phyloP scores from a whole-genome alignment of 768 basidiomycete genomes.

The Pulveroboletus sp. region DNA sequence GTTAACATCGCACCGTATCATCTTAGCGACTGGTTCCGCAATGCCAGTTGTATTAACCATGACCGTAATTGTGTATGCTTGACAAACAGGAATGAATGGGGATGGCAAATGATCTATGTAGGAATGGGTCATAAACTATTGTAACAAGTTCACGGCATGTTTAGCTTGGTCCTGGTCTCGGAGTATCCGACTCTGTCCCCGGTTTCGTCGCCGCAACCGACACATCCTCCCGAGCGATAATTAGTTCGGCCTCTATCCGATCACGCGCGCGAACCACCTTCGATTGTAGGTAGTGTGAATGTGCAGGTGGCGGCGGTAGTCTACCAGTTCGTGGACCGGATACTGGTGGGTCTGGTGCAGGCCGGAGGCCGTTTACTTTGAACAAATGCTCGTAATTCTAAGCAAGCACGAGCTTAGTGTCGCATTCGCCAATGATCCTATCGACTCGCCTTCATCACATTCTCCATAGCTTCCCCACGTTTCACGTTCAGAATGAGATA shows the following conservation, averaged over 20 bases:
- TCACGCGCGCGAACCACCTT: conserved; percentile 95
- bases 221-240: conserved; percentile 25
- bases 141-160: neutral
- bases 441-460: conserved; percentile 61
- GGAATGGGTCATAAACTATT: conserved; percentile 5
- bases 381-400: conserved; percentile 94
- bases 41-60: conserved; percentile 10
- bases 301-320: conserved; percentile 38
- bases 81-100: conserved; percentile 25
- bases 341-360: conserved; percentile 44
- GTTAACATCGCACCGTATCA: neutral
- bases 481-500: conserved; percentile 88
- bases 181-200: conserved; percentile 13
- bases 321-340: conserved; percentile 37
- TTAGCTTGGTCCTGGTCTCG: conserved; percentile 22
- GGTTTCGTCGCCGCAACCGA: conserved; percentile 14
- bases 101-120: conserved; percentile 22
- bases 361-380: conserved; percentile 78
- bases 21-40: neutral
- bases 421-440: neutral
- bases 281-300: conserved; percentile 93
- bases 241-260: conserved; percentile 86
- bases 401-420: conserved; percentile 1
- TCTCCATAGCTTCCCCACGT: conserved; percentile 63
- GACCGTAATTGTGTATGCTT: conserved; percentile 13